Conservation (phyloP, 495 filamentous ascomycete species). For the Neurospora terricola region DNA sequence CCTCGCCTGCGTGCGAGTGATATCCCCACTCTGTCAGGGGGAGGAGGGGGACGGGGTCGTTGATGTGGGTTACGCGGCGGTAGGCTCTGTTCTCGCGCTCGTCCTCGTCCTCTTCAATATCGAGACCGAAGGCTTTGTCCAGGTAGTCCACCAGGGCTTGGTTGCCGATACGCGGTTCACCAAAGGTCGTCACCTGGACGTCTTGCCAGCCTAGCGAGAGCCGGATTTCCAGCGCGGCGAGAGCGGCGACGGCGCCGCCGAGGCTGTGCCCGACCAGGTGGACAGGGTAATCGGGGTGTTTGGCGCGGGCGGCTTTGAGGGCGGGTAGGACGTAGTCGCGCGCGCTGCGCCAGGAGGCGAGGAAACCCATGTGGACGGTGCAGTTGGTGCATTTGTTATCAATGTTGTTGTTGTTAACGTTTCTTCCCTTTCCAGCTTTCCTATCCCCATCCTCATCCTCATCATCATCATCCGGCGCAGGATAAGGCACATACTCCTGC, state of each 20-base stretch:
- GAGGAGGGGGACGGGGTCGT: constrained; percentile 84
- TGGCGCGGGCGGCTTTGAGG: constrained; percentile 40
- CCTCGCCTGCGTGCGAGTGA: constrained; percentile 70
- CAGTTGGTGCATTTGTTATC: constrained; percentile 66
- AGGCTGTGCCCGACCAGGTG: constrained; percentile 83
- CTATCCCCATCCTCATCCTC: constrained; percentile 24
- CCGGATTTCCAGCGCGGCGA: constrained; percentile 66
- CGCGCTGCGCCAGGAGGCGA: constrained; percentile 69
- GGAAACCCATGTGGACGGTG: constrained; percentile 86
- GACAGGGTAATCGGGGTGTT: constrained; percentile 62
- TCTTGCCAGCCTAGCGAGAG: constrained; percentile 54
- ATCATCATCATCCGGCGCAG: constrained; percentile 37
- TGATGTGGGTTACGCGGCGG: constrained; percentile 71
- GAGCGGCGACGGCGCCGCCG: constrained; percentile 81
- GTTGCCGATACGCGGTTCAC: constrained; percentile 84
- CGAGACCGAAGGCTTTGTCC: constrained; percentile 52
- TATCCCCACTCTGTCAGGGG: constrained; percentile 85
- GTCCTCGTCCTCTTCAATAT: constrained; percentile 9
- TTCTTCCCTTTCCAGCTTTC: constrained; percentile 1
- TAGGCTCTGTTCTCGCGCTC: constrained; percentile 32
- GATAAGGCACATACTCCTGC: constrained; percentile 85
- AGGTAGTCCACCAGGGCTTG: constrained; percentile 56
- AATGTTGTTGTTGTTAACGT: background rate
- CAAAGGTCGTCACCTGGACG: constrained; percentile 73
- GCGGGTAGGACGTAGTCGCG: constrained; percentile 51